phyloP scores from a whole-genome alignment of 768 basidiomycete genomes.

The Mrakia gelida region DNA sequence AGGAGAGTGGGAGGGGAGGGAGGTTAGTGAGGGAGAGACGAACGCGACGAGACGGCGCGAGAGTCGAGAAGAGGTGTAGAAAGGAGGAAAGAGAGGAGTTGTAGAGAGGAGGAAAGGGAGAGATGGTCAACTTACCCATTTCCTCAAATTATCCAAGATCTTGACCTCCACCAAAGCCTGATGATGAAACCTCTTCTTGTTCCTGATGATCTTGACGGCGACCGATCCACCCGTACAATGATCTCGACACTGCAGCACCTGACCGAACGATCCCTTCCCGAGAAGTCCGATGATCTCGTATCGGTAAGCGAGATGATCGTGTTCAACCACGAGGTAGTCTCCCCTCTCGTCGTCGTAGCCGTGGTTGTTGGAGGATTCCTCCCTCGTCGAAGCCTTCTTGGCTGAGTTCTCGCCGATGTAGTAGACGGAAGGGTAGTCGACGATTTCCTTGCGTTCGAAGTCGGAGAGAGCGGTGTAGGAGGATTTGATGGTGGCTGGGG shows the following conservation, averaged over 20 bases:
- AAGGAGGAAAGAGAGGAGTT: background rate
- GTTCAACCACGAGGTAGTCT: constrained; percentile 83
- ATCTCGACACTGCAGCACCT: constrained; percentile 91
- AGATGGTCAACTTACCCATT: constrained; percentile 73
- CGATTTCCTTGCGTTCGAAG: constrained; percentile 85
- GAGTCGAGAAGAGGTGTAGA: constrained; percentile 23
- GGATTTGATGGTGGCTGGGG: constrained; percentile 44
- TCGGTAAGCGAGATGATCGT: constrained; percentile 94
- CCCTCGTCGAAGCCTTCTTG: constrained; percentile 74
- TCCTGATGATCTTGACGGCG: constrained; percentile 97
- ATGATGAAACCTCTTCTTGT: constrained; percentile 98
- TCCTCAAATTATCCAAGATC: constrained; percentile 88
- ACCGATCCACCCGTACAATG: constrained; percentile 93
- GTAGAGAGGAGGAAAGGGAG: background rate
- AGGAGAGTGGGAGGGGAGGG: background rate
- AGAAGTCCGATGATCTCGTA: constrained; percentile 89
- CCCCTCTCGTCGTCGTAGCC: constrained; percentile 98
- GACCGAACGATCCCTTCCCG: constrained; percentile 97
- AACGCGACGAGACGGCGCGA: constrained; percentile 38
- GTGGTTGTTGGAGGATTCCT: constrained; percentile 74
- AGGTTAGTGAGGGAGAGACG: background rate
- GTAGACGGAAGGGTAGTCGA: constrained; percentile 79
- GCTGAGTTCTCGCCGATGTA: constrained; percentile 71
- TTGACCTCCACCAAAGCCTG: constrained; percentile 99
- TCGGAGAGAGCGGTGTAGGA: constrained; percentile 67